A percentile compares a stretch with the other conserved stretches of the same genome.
These are phyloP conservation scores for Erigeron philadelphicus DNA, from an alignment of 140 eudicot genomes.

Conservation along the genomic window DNA sequence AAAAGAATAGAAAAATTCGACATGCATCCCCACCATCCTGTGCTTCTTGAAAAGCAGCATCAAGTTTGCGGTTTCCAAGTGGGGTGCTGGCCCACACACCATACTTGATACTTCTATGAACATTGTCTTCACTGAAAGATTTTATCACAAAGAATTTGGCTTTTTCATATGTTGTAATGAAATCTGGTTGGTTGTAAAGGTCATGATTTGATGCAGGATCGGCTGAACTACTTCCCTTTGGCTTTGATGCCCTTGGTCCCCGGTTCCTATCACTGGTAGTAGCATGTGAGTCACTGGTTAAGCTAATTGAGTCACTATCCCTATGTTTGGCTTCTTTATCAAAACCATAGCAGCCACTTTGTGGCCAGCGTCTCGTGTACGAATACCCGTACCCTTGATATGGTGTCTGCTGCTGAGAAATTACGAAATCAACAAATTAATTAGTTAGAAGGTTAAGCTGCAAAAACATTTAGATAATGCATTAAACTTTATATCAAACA, in stretches of 20 bases:
- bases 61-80: slow-evolving; percentile 77
- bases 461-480: neutral
- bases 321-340: slow-evolving; percentile 60
- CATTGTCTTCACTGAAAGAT: slow-evolving; percentile 94
- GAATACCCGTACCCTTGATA: slow-evolving; percentile 51
- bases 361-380: slow-evolving; percentile 47
- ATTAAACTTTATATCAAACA: neutral
- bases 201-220: slow-evolving; percentile 48
- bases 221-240: slow-evolving; percentile 28
- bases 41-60: slow-evolving; percentile 82
- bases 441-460: neutral
- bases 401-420: slow-evolving; percentile 47
- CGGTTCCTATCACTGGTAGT: slow-evolving; percentile 63
- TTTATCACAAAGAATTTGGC: slow-evolving; percentile 86
- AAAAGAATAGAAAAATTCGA: slow-evolving; percentile 85
- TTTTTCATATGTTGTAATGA: slow-evolving; percentile 55
- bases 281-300: slow-evolving; percentile 40
- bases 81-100: slow-evolving; percentile 90
- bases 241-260: slow-evolving; percentile 79
- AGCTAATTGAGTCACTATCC: slow-evolving; percentile 41
- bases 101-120: slow-evolving; percentile 89
- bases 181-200: slow-evolving; percentile 57
- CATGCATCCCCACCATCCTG: slow-evolving; percentile 49
- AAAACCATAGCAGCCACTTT: slow-evolving; percentile 35
- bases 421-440: slow-evolving; percentile 16